phyloP scores from a whole-genome alignment of 257 asterid species.

The Coffea canephora region DNA sequence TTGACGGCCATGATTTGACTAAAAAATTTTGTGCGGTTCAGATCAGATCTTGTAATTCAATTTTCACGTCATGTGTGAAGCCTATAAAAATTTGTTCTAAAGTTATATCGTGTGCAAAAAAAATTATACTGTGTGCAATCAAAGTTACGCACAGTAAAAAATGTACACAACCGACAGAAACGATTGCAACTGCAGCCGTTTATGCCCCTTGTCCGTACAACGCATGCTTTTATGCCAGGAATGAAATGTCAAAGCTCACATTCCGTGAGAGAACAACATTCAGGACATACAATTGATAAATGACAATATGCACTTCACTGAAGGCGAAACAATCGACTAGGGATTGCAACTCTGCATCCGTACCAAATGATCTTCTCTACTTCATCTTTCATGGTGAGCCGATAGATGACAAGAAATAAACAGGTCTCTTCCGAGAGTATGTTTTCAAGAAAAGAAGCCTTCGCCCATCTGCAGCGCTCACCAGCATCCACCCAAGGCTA shows the following conservation, averaged over 20 bases:
- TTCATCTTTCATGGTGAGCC: conserved; percentile 9
- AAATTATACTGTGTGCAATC: no score
- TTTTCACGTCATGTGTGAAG: no score
- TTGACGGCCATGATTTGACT: no score
- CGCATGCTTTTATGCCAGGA: not conserved
- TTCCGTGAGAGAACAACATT: not conserved
- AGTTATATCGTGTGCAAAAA: no score
- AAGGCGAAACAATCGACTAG: not conserved
- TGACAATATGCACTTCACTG: not conserved
- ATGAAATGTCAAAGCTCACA: not conserved
- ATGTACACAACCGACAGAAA: no score
- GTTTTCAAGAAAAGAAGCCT: conserved; percentile 12
- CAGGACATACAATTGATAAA: not conserved
- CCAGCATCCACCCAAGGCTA: conserved; percentile 7
- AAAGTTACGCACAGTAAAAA: no score
- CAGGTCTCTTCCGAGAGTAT: conserved; percentile 15
- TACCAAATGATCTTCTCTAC: conserved; percentile 4
- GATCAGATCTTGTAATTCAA: no score
- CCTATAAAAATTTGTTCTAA: no score
- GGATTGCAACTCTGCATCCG: conserved; percentile 7
- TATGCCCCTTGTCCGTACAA: no score
- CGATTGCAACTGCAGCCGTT: no score
- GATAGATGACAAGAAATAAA: conserved; percentile 18
- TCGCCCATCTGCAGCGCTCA: conserved; percentile 14
- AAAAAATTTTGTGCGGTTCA: no score